Evolutionary conservation across 441 rosid genomes (phyloP), one percentile per base, ranked within the genome.

Genomic region (Aleurites moluccanus): DNA sequence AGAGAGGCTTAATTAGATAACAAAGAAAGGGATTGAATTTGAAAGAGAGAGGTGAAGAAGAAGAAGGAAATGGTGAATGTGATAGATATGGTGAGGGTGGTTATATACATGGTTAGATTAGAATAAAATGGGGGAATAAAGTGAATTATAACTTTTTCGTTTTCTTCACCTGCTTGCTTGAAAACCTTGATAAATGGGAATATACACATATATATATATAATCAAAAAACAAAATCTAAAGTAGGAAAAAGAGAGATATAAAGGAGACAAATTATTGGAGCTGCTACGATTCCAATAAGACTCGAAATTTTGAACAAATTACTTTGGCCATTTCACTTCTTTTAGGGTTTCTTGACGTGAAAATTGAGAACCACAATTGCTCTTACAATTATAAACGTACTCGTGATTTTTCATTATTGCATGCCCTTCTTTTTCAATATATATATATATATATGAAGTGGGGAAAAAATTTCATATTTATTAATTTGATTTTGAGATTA

Each of bases 161-260:
- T 85, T 85, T 86, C 89, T 85, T 86, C 82, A 86, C 84, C 80
- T 83, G 81, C 83, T 80, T 67, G 77, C 67, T 35, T 35, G 38
- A 35, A 66, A 83, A 83, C 73, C 85, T 90, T 79, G 85, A 86
- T 80, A 88, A 83, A 79, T 87, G 88, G 82, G 86, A 75, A 71
- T 56, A 55, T 20, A 35, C 5, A n/a, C n/a, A n/a, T n/a, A 35
- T 35, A 3, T 38, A 38, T 38, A 38, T 0, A 38, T 38, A 6
- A 38, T 27, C 40, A 63, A 25, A 40, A 73, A 83, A 38, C 38
- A 71, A 83, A 55, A 79, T 64, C 72, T 71, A 82, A 86, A 78
- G 77, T 60, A 64, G 61, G 42, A 81, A 77, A 81, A 79, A 65
- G 74, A n/a, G n/a, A 85, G 80, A 84, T 70, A 85, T 5, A 38